Evolutionary conservation across 2,329 filamentous ascomycete genomes (phyloP).

Genomic region (Aureobasidium pullulans): DNA sequence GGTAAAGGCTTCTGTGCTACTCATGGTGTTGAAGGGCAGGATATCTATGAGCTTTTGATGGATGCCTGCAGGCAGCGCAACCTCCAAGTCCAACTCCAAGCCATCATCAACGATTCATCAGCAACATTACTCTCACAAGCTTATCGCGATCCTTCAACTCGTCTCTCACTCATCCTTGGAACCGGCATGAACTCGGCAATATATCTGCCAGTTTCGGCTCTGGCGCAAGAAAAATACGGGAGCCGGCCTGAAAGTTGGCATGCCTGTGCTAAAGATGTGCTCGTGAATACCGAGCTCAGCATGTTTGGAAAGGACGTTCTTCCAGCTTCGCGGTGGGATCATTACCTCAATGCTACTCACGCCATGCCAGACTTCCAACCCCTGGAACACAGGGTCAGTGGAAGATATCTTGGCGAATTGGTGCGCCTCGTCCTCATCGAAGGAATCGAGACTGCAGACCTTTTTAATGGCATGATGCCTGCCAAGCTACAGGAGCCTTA

Average conservation of each 20-base stretch:
- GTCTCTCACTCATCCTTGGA: conserved; percentile 57
- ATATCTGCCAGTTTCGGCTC: conserved; percentile 49
- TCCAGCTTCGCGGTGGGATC: conserved; percentile 55
- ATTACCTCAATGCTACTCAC: conserved; percentile 50
- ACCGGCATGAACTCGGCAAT: conserved; percentile 60
- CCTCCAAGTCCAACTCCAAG: conserved; percentile 52
- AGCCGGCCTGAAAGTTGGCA: conserved; percentile 48
- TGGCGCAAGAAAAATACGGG: conserved; percentile 51
- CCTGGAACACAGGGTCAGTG: conserved; percentile 57
- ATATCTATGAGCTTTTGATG: conserved; percentile 54
- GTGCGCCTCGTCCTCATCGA: conserved; percentile 54
- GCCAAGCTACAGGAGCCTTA: conserved; percentile 46
- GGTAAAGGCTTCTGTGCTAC: conserved; percentile 59
- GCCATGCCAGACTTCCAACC: conserved; percentile 56
- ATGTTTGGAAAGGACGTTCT: conserved; percentile 57
- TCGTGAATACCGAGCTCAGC: conserved; percentile 59
- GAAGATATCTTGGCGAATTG: conserved; percentile 58
- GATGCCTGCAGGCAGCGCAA: conserved; percentile 46
- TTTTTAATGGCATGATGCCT: conserved; percentile 52
- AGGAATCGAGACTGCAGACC: conserved; percentile 46
- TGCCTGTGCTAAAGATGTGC: conserved; percentile 50
- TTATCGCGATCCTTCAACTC: conserved; percentile 52
- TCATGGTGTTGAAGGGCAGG: conserved; percentile 51
- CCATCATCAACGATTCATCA: conserved; percentile 58
- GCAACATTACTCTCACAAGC: conserved; percentile 56